phyloP scores from a whole-genome alignment of 192 early-diverging fungal genomes.

The Mortierella alpina region DNA sequence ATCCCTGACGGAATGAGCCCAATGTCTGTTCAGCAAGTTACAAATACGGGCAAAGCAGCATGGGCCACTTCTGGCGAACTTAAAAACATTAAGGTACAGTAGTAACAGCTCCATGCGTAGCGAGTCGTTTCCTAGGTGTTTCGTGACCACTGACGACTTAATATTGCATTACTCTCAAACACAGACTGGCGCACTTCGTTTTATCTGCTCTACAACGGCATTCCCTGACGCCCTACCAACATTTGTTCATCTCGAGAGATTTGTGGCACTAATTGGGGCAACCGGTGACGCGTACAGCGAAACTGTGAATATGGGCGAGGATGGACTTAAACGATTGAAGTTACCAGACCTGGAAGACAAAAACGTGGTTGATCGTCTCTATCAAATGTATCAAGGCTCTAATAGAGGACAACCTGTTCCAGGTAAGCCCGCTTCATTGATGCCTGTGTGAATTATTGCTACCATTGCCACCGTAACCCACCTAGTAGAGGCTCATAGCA shows the following conservation, averaged over 20 bases:
- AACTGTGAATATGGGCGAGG: conserved; percentile 77
- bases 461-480: not conserved
- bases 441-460: not conserved
- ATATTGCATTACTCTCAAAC: no score
- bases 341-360: conserved; percentile 79
- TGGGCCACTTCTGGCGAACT: conserved; percentile 64
- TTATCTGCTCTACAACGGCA: conserved; percentile 52
- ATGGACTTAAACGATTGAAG: conserved; percentile 77
- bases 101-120: not conserved
- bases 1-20: conserved; percentile 70
- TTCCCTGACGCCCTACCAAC: conserved; percentile 57
- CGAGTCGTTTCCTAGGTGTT: no score
- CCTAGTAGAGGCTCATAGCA: not conserved
- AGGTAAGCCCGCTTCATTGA: conserved; percentile 19
- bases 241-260: conserved; percentile 66
- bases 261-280: conserved; percentile 67
- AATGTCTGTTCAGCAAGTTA: conserved; percentile 65
- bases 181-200: conserved; percentile 59
- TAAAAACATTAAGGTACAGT: conserved; percentile 49
- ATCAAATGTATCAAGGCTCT: conserved; percentile 72
- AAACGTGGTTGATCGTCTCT: conserved; percentile 55
- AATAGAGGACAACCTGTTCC: conserved; percentile 27
- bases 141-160: not conserved
- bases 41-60: conserved; percentile 77
- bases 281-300: conserved; percentile 80